Base-by-base conservation (phyloP, 1,284 basidiomycete species). In the Marasmius fiardii region DNA sequence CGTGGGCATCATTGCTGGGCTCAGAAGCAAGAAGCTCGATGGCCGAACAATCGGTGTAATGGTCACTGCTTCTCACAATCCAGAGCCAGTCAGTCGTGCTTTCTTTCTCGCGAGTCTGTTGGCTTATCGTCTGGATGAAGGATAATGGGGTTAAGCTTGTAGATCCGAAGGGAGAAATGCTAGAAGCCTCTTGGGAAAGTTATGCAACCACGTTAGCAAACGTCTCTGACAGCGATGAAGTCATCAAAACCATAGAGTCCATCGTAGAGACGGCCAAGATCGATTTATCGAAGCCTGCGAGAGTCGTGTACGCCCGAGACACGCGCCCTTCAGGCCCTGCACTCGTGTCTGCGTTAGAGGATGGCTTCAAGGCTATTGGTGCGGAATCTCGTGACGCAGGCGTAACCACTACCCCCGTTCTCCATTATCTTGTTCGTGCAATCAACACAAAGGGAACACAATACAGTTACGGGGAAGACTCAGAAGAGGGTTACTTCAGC, bases 101-200 rank as follows among this genome's bases (percentile, higher is more conserved):
- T 20, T 53, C 6, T 55, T 50, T 31, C 12, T 31, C 31, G 45
- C 18, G 52, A 21, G 7, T 35, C 45, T 56, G 14, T 50, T 58
- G 56, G 43, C 52, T 49, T 39, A 51, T 51, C 58, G 43, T 28
- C 26, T 59, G 44, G 18, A 57, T 31, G 11, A 65, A 98, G 93
- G 97, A 99, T 72, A 99, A 99, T 70, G 97, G 97, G 34, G 93
- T 98, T 60, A 99, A 99, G 72, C 85, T 99, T 51, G 93, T 99
- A 44, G 97, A 99, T 74, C 93, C 97, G 16, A 86, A 86, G 12
- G 97, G 97, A n/a, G 97, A 99, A 71, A 99, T 99, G 97, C 83
- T 99, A n/a, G 92, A 96, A 67, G 77, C 90, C 1, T 82, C 92
- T 33, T 99, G 97, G 97, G 97, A 99, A 71, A 68, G 71, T 0